Base-by-base conservation (phyloP, 1,284 basidiomycete genomes). In the Earliella scabrosa region DNA sequence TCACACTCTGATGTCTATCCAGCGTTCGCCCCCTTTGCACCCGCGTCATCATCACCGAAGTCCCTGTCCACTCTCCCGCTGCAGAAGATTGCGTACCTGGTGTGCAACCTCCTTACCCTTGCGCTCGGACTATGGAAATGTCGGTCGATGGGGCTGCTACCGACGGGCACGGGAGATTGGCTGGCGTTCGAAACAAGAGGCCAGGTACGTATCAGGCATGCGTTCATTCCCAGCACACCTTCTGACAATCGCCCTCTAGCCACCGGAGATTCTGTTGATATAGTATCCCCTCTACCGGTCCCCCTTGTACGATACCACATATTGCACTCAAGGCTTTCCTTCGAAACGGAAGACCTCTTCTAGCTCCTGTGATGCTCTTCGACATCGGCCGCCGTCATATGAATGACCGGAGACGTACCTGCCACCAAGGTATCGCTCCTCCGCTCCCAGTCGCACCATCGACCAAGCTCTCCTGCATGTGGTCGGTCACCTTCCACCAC, bases 91-190 rank as follows among this genome's bases (percentile, higher is more conserved):
- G 82, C 80, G 7, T 93, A 88, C 64, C 60, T 93, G 8, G 68
- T 80, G 0, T 91, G 88, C 69, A 93, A 92, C 67, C 57, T 90
- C 13, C 68, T 91, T 51, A 91, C 90, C 1, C 79, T 96, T 20
- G 82, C 77, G 4, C 83, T 96, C 29, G 94, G 94, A 0, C 73
- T 96, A 31, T 97, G 90, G 87, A 97, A 97, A 72, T 95, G 93
- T 73, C 85, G 86, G 45, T 85, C 87, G 0, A 95, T 97, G 93
- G 94, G 94, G 2, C 77, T 97, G 51, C 73, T 97, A 26, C 94
- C 94, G 0, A 90, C 86, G 2, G 92, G 93, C 1, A 90, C 93
- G 0, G 92, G 90, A 3, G 94, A 97, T 74, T 97, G 94, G 93
- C 75, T 95, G 50, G 93, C 92, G 21, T 96, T 96, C 66, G 93